Evolutionary conservation across 805 yeast species (phyloP).

Genomic region (baker's yeast (Saccharomyces cerevisiae)): DNA sequence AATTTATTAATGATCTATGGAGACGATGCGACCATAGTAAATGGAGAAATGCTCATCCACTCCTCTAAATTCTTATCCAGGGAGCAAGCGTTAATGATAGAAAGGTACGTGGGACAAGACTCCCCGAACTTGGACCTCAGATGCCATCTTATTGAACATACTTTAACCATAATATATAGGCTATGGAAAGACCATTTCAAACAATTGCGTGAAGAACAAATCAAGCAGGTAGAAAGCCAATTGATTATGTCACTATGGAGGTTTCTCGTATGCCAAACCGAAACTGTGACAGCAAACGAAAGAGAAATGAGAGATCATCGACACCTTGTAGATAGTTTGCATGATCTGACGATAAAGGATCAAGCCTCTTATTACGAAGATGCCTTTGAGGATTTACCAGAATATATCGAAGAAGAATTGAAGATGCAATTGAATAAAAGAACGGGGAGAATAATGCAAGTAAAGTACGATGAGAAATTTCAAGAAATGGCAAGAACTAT

Average conservation of each 20-base stretch:
- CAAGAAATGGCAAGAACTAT: constrained; percentile 65
- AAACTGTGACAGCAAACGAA: constrained; percentile 3
- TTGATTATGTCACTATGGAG: constrained; percentile 44
- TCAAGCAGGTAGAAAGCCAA: constrained; percentile 35
- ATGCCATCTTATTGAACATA: constrained; percentile 16
- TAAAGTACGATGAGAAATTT: constrained; percentile 12
- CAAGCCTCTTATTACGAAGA: constrained; percentile 29
- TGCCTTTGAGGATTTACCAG: constrained; percentile 40
- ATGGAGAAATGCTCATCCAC: constrained; percentile 19
- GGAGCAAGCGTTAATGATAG: constrained; percentile 28
- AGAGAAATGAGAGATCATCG: constrained; percentile 16
- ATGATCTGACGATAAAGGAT: constrained; percentile 25
- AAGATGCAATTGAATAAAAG: constrained; percentile 31
- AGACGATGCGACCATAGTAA: constrained; percentile 8
- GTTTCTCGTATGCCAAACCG: constrained; percentile 34
- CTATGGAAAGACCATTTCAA: constrained; percentile 16
- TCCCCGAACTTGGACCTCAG: constrained; percentile 12
- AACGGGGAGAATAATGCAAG: constrained; percentile 19
- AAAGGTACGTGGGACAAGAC: constrained; percentile 19
- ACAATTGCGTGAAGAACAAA: constrained; percentile 11
- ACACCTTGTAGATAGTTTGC: constrained; percentile 30
- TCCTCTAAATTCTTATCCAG: constrained; percentile 25
- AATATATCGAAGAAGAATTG: constrained; percentile 30
- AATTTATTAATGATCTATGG: constrained; percentile 25
- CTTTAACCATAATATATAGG: constrained; percentile 11